Percentiles rank a stretch among this genome's conserved stretches.
Conservation (phyloP, 2,329 filamentous ascomycete genomes). For the Fusarium lyarnte region DNA sequence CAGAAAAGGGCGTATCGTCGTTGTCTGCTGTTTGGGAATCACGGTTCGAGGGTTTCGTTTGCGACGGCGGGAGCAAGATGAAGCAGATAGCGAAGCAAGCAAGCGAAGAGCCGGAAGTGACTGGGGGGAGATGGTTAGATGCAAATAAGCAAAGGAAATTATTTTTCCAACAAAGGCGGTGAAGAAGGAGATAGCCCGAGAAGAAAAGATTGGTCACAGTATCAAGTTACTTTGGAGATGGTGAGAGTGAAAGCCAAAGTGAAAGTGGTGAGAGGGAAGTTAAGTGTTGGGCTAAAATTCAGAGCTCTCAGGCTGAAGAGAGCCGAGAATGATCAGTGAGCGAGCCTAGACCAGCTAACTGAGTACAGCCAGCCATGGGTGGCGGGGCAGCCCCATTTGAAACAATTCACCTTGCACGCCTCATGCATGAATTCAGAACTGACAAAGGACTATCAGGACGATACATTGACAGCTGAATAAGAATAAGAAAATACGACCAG, state of each 20-base stretch:
- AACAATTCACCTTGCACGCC: constrained; percentile 26
- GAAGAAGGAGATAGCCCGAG: background rate
- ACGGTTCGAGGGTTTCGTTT: constrained; percentile 19
- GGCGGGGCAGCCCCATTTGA: constrained; percentile 23
- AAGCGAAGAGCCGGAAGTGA: constrained; percentile 4
- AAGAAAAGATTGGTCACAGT: constrained; percentile 22
- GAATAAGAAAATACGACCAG: background rate
- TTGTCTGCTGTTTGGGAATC: constrained; percentile 17
- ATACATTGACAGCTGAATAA: background rate
- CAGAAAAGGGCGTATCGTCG: background rate
- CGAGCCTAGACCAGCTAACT: constrained; percentile 14
- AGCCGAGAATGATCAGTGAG: constrained; percentile 26
- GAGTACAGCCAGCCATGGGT: constrained; percentile 3
- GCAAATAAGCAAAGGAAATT: constrained; percentile 8
- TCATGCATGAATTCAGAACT: constrained; percentile 1
- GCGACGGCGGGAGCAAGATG: constrained; percentile 21
- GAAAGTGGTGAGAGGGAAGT: constrained; percentile 20
- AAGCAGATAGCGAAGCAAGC: constrained; percentile 14
- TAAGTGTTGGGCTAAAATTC: constrained; percentile 40
- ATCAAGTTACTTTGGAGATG: constrained; percentile 14
- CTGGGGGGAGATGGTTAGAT: background rate
- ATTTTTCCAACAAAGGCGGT: constrained; percentile 11
- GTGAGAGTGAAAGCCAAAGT: background rate
- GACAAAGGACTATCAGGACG: background rate
- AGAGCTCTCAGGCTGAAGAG: constrained; percentile 36